Base-by-base conservation (phyloP, 192 early-diverging fungal genomes). In the Coemansia sp. region DNA sequence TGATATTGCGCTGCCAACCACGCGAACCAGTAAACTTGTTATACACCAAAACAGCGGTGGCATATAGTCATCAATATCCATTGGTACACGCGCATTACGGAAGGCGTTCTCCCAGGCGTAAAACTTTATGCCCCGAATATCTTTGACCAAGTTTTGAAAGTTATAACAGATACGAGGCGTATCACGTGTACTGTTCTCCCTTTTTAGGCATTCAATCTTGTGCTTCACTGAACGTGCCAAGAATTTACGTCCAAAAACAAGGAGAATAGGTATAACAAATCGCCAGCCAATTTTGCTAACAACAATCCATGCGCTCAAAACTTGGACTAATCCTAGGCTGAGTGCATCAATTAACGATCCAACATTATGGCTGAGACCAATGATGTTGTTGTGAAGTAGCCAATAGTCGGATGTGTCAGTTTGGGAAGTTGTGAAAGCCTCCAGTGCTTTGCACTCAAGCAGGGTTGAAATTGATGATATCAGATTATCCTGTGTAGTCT, bases 111-210 rank as follows among this genome's bases (percentile, higher is more conserved):
- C 83, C 85, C 85, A 89, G 12, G 84, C 85, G 53, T 87, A 88
- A 51, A 85, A 85, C 66, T 89, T 91, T 66, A 91, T 85, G n/a
- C 84, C 77, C 19, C 83, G 82, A 22, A 88, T 85, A 6, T 85
- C 74, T 12, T 74, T 66, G 8, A 88, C 27, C 37, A 72, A 22
- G 3, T 10, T 8, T 9, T 38, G 45, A 35, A 64, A 63, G 14
- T 56, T n/a, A 1, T 61, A n/a, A 12, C 45, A 61, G 17, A 67
- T 60, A 4, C 38, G 21, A 1, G 67, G 68, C 23, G 17, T 52
- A 35, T 19, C 22, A 10, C 23, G 10, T 56, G 53, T 47, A 7
- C 27, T 9, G 9, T n/a, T 27, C 50, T 35, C 27, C 45, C 53
- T 61, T 48, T 52, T 17, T 14, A 65, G 27, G 0, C 23, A 19